These are phyloP conservation scores for Phoma sp. DNA, from an alignment of 2,329 filamentous ascomycete species.

Conservation along the genomic window DNA sequence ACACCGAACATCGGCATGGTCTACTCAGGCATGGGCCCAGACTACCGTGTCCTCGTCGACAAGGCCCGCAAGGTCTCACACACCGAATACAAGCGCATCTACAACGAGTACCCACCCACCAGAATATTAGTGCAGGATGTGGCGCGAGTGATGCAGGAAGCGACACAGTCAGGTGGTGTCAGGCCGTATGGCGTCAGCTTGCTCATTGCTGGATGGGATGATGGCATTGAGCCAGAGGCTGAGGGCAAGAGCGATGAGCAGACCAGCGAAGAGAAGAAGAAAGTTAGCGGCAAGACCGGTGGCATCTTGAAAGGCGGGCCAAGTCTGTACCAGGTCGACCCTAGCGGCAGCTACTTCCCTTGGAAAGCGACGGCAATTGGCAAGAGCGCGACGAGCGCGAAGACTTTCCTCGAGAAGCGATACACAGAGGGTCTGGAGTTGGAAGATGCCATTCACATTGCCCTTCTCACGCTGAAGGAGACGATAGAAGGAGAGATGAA, in stretches of 20 bases:
- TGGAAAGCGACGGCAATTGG: constrained; percentile 99
- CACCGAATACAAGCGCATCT: constrained; percentile 98
- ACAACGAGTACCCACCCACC: constrained; percentile 99
- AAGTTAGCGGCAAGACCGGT: constrained; percentile 85
- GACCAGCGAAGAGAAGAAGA: constrained; percentile 69
- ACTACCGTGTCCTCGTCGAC: constrained; percentile 97
- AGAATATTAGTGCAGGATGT: constrained; percentile 99
- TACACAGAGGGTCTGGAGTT: constrained; percentile 97
- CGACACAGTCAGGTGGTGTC: constrained; percentile 96
- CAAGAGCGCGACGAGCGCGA: constrained; percentile 97
- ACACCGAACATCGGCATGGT: constrained; percentile 99
- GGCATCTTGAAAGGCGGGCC: constrained; percentile 95
- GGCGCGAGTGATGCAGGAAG: constrained; percentile 97
- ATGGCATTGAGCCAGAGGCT: constrained; percentile 88
- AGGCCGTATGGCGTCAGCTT: constrained; percentile 95
- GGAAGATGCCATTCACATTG: constrained; percentile 98
- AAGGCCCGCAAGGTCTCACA: constrained; percentile 98
- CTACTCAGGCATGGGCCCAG: constrained; percentile 98
- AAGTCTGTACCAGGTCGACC: constrained; percentile 98
- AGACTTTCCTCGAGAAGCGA: constrained; percentile 99
- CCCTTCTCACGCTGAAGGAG: constrained; percentile 95
- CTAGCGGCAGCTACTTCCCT: constrained; percentile 97
- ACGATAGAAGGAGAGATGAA: constrained; percentile 99
- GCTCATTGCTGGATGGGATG: constrained; percentile 96
- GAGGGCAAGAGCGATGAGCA: constrained; percentile 64